Conservation (phyloP, 192 early-diverging fungal genomes). For the Dissophora globulifera region DNA sequence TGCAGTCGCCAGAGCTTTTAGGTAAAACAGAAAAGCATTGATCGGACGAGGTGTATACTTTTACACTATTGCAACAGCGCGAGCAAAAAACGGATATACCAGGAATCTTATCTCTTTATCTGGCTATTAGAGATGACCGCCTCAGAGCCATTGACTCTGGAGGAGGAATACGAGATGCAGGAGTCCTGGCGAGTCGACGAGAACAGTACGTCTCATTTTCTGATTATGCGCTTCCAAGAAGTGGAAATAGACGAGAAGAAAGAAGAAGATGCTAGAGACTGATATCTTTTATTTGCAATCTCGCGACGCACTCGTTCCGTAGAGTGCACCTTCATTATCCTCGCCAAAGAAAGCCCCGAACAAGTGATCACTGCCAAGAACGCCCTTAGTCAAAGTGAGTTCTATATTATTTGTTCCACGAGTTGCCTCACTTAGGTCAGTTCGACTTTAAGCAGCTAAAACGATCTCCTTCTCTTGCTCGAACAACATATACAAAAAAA, state of each 20-base stretch:
- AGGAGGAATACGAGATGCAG: constrained; percentile 97
- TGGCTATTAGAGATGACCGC: constrained; percentile 95
- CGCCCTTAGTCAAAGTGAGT: constrained; percentile 45
- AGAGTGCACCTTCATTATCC: constrained; percentile 83
- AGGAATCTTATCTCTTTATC: no score
- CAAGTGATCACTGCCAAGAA: constrained; percentile 18
- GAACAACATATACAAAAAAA: no score
- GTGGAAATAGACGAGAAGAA: no score
- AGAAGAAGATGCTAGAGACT: no score
- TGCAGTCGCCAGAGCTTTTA: constrained; percentile 89
- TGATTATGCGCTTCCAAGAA: no score
- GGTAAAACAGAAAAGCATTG: constrained; percentile 52
- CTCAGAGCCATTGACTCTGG: constrained; percentile 90
- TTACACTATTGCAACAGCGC: constrained; percentile 1
- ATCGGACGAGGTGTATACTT: background rate
- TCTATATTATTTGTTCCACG: background rate
- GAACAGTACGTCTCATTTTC: constrained; percentile 66
- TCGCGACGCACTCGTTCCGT: no score
- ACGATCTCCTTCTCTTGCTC: no score
- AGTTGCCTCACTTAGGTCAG: no score
- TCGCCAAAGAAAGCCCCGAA: constrained; percentile 37
- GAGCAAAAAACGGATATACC: no score
- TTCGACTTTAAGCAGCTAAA: no score
- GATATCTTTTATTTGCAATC: no score
- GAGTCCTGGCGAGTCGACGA: constrained; percentile 86